Evolutionary conservation across 75 land plant species (phyloP).

Genomic region (Isoetes taiwanensis): DNA sequence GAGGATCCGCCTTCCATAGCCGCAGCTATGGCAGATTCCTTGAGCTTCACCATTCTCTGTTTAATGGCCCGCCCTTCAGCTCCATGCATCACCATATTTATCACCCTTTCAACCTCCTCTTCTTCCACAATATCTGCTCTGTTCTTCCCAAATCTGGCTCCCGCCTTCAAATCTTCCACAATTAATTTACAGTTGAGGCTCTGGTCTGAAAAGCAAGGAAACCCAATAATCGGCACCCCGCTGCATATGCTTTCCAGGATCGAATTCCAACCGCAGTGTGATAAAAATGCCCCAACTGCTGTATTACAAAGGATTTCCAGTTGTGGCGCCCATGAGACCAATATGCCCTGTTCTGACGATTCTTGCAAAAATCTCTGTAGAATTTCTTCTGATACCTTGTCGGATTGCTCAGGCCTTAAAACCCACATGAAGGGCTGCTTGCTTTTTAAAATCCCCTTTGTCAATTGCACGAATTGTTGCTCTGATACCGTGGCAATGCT

Average conservation of each 20-base stretch:
- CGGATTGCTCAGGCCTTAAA: neutral
- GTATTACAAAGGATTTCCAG: neutral
- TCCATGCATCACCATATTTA: neutral
- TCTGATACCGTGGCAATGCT: neutral
- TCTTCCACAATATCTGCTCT: neutral
- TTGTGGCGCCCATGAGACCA: neutral
- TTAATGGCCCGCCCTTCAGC: neutral
- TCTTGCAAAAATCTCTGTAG: neutral
- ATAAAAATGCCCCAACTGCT: neutral
- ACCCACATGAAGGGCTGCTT: neutral
- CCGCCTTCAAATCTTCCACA: neutral
- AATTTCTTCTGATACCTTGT: neutral
- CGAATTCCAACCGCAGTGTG: constrained; percentile 4
- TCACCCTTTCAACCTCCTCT: constrained; percentile 1
- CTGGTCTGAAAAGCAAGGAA: constrained; percentile 1
- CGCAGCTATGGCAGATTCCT: neutral
- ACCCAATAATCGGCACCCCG: neutral
- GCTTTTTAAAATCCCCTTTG: neutral
- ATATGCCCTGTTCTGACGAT: neutral
- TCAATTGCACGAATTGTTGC: neutral
- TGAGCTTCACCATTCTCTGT: neutral
- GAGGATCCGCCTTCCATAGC: neutral
- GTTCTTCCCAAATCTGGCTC: neutral
- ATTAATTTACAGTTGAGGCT: neutral
- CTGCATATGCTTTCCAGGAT: neutral